Evolutionary conservation across 345 rosid genomes (phyloP).

Genomic region (Kandelia obovata): DNA sequence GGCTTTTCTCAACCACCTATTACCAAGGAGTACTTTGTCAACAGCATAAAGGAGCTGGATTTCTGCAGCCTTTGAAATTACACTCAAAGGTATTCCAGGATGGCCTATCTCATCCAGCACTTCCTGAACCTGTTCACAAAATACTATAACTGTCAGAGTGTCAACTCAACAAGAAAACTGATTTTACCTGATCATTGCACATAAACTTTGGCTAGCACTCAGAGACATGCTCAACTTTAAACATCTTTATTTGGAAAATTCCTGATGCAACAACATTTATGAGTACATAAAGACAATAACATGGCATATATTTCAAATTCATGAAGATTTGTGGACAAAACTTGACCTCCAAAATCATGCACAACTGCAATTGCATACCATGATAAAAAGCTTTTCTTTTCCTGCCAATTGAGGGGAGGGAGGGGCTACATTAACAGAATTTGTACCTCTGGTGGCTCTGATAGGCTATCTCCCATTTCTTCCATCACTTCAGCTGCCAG

Average conservation of each 20-base stretch:
- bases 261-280: background rate
- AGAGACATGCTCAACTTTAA: background rate
- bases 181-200: background rate
- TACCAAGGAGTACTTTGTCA: slow-evolving; percentile 76
- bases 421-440: background rate
- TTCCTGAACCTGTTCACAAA: slow-evolving; percentile 71
- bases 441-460: slow-evolving; percentile 92
- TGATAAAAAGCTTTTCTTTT: no score
- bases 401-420: no score
- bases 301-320: background rate
- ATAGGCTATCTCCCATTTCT: slow-evolving; percentile 78
- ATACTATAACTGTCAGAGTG: background rate
- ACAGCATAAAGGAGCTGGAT: slow-evolving; percentile 77
- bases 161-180: background rate
- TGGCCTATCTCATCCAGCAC: slow-evolving; percentile 85
- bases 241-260: background rate
- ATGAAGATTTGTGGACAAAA: no score
- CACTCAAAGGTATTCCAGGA: slow-evolving; percentile 76
- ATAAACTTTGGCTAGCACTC: background rate
- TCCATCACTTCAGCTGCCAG: slow-evolving; percentile 74
- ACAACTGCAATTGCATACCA: no score
- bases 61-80: slow-evolving; percentile 94
- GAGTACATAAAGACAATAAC: background rate
- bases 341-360: background rate
- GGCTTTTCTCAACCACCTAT: slow-evolving; percentile 90